Evolutionary conservation across 192 early-diverging fungal species (phyloP), one percentile per base, ranked within the genome.

Genomic region (Coemansia sp.): DNA sequence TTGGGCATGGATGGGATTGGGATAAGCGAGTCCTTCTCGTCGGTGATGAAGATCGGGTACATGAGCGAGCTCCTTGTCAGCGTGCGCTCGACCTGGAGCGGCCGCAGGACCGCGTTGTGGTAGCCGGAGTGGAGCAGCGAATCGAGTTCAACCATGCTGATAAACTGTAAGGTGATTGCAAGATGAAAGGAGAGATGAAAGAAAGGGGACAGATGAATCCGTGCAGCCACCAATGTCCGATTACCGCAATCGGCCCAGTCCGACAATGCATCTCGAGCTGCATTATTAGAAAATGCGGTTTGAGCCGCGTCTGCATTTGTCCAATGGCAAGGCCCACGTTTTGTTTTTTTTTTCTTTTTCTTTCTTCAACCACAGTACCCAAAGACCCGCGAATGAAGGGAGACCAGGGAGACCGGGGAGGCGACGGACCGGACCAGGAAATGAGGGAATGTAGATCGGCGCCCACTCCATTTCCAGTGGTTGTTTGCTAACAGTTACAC

Each of bases 31-130:
- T 95, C 86, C 26, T 84, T 66, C 60, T 90, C 86, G 82, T 95
- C 95, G 45, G 87, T 90, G 68, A 99, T 89, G 78, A 99, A 99
- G 70, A 99, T 87, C 26, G 97, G 97, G 83, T 90, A 98, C 85
- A 98, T 92, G 52, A 99, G 87, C 63, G 88, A 84, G 41, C 78
- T 70, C 75, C 92, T 90, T 34, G 89, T 89, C 60, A 93, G 78
- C n/a, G 66, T 68, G 48, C 77, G 71, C 48, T 87, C 87, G n/a
- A 84, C 85, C 83, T 96, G 93, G 93, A 94, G 97, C 57, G 81
- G 65, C 38, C 97, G 89, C 67, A 89, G 88, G 24, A 87, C 68
- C 8, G 92, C 88, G 77, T 96, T 89, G 77, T 93, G 89, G 82
- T 90, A 92, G 9, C 95, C 95, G 20, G 93, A 90, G 69, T 95